A percentile compares a stretch with the other conserved stretches of the same genome.
Evolutionary conservation across 2,329 filamentous ascomycete genomes (phyloP).

Genomic region (Elsinoe australis): DNA sequence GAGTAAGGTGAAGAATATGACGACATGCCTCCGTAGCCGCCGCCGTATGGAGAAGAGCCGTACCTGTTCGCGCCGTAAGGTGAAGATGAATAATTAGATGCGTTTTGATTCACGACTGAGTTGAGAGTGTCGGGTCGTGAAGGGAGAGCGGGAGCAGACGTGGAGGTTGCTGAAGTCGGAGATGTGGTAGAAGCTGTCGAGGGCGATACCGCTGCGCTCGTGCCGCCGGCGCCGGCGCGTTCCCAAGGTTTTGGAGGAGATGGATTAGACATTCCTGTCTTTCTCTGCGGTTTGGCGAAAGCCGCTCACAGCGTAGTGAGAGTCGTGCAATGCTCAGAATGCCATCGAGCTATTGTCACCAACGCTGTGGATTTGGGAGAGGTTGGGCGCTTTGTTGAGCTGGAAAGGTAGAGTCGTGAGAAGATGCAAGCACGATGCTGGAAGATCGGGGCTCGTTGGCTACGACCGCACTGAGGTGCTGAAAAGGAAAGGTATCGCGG

Average conservation of each 20-base stretch:
- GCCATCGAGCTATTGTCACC: slow-evolving; percentile 1
- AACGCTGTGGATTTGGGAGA: too few relatives aligned
- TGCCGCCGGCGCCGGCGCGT: slow-evolving; percentile 52
- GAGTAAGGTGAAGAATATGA: slow-evolving; percentile 50
- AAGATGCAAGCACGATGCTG: too few relatives aligned
- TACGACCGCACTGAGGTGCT: too few relatives aligned
- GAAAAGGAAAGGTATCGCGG: not conserved
- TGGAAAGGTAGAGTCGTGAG: too few relatives aligned
- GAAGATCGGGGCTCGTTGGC: too few relatives aligned
- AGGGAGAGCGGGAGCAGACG: slow-evolving; percentile 61
- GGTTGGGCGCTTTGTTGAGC: too few relatives aligned
- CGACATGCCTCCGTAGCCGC: slow-evolving; percentile 37
- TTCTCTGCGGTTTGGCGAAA: not conserved
- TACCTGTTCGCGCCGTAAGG: slow-evolving; percentile 33
- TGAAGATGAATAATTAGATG: slow-evolving; percentile 62
- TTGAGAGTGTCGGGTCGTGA: slow-evolving; percentile 71
- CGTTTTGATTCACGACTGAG: slow-evolving; percentile 77
- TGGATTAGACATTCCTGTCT: slow-evolving; percentile 18
- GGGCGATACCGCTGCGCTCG: slow-evolving; percentile 33
- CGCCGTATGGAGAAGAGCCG: slow-evolving; percentile 50
- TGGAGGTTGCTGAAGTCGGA: slow-evolving; percentile 29
- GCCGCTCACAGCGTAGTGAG: not conserved
- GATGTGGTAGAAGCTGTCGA: slow-evolving; percentile 38
- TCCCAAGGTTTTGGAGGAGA: slow-evolving; percentile 99
- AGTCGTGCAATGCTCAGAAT: not conserved